phyloP scores from a whole-genome alignment of 768 basidiomycete genomes.

The Tricholoma matsutake region DNA sequence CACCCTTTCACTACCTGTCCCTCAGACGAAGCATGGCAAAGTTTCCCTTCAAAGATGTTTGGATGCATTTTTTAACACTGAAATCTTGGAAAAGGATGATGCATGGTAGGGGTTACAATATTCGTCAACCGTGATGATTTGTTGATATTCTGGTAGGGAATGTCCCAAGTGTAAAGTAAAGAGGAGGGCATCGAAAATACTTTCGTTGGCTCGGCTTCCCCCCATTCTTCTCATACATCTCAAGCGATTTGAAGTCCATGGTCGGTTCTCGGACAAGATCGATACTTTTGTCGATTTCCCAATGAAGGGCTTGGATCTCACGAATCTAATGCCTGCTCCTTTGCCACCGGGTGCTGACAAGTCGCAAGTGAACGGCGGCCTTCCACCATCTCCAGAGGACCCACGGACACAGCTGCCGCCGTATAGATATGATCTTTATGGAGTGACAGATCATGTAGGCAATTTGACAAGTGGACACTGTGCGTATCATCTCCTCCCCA shows the following conservation, averaged over 20 bases:
- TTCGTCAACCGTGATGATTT: not conserved
- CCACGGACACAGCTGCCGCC: conserved; percentile 83
- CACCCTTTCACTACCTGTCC: conserved; percentile 89
- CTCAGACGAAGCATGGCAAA: conserved; percentile 55
- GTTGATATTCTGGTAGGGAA: conserved; percentile 54
- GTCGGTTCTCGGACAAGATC: conserved; percentile 93
- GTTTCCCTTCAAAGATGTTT: conserved; percentile 79
- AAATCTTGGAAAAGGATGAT: conserved; percentile 88
- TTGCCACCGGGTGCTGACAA: conserved; percentile 62
- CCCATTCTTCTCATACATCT: conserved; percentile 91
- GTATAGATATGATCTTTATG: conserved; percentile 92
- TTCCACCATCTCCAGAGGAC: conserved; percentile 53
- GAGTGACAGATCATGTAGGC: conserved; percentile 94
- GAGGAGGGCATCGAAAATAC: conserved; percentile 79
- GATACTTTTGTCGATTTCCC: conserved; percentile 96
- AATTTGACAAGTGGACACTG: conserved; percentile 95
- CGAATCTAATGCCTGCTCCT: conserved; percentile 84
- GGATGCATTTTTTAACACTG: conserved; percentile 86
- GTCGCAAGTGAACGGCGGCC: conserved; percentile 38
- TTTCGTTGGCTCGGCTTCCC: conserved; percentile 89
- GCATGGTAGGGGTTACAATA: conserved; percentile 65
- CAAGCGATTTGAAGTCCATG: conserved; percentile 89
- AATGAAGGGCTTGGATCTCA: conserved; percentile 51
- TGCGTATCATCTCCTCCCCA: conserved; percentile 38
- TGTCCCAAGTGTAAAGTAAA: conserved; percentile 92